Conservation (phyloP, 352 stramenopile species). For the Globisporangium takayamanum region DNA sequence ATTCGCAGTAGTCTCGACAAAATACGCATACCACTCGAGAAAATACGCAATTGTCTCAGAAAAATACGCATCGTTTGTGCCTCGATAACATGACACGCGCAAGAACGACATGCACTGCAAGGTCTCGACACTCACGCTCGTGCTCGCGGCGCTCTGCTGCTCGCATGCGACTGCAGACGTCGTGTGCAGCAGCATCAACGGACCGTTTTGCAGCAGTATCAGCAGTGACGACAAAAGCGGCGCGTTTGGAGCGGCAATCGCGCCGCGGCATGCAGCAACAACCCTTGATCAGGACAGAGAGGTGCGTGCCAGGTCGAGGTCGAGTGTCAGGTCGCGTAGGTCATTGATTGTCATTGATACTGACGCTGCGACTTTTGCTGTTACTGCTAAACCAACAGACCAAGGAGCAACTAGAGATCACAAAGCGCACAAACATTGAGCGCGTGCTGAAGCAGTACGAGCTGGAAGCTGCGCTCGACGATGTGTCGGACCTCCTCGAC, state of each 20-base stretch:
- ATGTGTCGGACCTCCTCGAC: slow-evolving; percentile 12
- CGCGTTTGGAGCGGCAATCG: slow-evolving; percentile 18
- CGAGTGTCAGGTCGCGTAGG: neutral
- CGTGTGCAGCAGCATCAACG: slow-evolving; percentile 63
- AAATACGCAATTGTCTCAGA: too few species aligned
- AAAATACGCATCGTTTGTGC: neutral
- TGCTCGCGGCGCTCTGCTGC: slow-evolving; percentile 1
- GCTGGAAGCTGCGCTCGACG: slow-evolving; percentile 23
- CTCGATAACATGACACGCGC: slow-evolving; percentile 5
- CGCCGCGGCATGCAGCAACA: slow-evolving; percentile 29
- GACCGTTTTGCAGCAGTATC: slow-evolving; percentile 41
- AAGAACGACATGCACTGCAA: slow-evolving; percentile 14
- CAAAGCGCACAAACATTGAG: slow-evolving; percentile 48
- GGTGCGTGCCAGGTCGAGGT: slow-evolving; percentile 9
- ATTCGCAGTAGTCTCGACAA: too few species aligned
- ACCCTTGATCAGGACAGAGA: slow-evolving; percentile 40
- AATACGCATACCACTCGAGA: too few species aligned
- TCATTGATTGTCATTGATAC: neutral
- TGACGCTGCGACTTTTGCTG: neutral
- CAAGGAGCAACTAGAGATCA: slow-evolving; percentile 16
- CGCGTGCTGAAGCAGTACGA: slow-evolving; percentile 65
- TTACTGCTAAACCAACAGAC: slow-evolving; percentile 20
- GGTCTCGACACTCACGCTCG: slow-evolving; percentile 6
- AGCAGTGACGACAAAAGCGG: slow-evolving; percentile 13
- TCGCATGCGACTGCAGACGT: neutral